Percentiles rank a stretch among this genome's conserved stretches.
These are phyloP conservation scores for Exutisphaerella laricina DNA, from an alignment of 2,329 filamentous ascomycete species.

Conservation along the genomic window DNA sequence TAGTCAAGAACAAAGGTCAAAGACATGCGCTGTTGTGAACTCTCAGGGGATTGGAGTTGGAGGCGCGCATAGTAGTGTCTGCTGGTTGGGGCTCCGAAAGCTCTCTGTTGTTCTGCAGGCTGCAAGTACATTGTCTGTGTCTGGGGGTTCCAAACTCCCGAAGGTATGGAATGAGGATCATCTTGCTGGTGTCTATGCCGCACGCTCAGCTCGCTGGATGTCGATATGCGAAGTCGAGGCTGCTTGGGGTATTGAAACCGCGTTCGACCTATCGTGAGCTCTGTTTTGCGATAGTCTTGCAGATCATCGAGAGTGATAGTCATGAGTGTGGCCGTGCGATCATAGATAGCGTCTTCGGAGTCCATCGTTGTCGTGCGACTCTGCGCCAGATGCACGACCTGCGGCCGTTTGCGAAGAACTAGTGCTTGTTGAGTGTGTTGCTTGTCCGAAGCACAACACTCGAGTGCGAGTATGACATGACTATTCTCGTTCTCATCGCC, in stretches of 20 bases:
- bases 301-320: not conserved
- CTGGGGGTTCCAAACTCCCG: not conserved
- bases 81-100: not conserved
- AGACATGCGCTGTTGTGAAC: not conserved
- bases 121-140: not conserved
- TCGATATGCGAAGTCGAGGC: not conserved
- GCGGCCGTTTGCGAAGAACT: not conserved
- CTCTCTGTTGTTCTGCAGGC: not conserved
- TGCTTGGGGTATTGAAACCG: not conserved
- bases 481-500: not conserved
- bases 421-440: not conserved
- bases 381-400: constrained; percentile 1
- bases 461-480: not conserved
- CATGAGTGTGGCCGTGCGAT: not conserved
- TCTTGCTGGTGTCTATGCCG: not conserved
- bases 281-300: not conserved
- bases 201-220: not conserved
- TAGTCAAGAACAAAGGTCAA: not conserved
- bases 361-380: not conserved
- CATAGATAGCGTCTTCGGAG: not conserved
- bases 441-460: not conserved
- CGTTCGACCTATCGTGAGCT: not conserved
- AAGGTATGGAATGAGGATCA: not conserved
- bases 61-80: not conserved
- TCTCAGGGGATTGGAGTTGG: not conserved